Evolutionary conservation across 2,329 filamentous ascomycete species (phyloP).

Genomic region (Ascochyta koolunga): DNA sequence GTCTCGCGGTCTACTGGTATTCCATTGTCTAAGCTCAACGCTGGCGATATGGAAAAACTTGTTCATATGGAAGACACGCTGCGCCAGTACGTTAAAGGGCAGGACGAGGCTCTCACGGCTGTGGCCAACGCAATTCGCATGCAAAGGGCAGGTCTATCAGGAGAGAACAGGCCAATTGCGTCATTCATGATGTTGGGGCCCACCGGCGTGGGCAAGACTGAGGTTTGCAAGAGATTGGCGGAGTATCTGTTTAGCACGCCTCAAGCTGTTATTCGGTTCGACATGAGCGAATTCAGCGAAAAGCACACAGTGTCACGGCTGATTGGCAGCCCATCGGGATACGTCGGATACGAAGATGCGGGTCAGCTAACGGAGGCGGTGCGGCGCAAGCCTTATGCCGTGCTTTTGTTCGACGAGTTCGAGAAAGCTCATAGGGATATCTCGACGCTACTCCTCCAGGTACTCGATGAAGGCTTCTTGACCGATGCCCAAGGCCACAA

Average conservation of each 20-base stretch:
- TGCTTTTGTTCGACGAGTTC: conserved; percentile 95
- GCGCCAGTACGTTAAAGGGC: conserved; percentile 81
- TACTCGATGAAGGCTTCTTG: conserved; percentile 93
- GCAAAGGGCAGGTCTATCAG: conserved; percentile 88
- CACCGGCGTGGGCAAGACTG: conserved; percentile 95
- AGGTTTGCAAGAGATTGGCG: conserved; percentile 95
- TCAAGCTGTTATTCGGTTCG: conserved; percentile 87
- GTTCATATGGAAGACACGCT: conserved; percentile 95
- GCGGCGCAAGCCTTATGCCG: conserved; percentile 90
- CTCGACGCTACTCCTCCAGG: conserved; percentile 86
- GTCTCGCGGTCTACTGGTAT: conserved; percentile 93
- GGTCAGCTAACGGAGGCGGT: conserved; percentile 96
- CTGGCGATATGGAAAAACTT: conserved; percentile 91
- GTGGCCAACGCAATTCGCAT: conserved; percentile 93
- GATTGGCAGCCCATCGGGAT: conserved; percentile 84
- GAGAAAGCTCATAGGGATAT: conserved; percentile 98
- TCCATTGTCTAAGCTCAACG: conserved; percentile 88
- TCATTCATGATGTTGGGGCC: conserved; percentile 98
- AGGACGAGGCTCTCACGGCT: conserved; percentile 89
- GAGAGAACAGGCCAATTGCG: conserved; percentile 87
- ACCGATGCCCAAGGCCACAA: conserved; percentile 96
- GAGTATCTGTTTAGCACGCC: conserved; percentile 92
- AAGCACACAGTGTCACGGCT: conserved; percentile 94
- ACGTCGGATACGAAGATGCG: conserved; percentile 95
- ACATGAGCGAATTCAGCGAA: conserved; percentile 98